These are phyloP conservation scores for Rhizopus delemar DNA, from an alignment of 371 early-diverging fungal species.

Conservation along the genomic window DNA sequence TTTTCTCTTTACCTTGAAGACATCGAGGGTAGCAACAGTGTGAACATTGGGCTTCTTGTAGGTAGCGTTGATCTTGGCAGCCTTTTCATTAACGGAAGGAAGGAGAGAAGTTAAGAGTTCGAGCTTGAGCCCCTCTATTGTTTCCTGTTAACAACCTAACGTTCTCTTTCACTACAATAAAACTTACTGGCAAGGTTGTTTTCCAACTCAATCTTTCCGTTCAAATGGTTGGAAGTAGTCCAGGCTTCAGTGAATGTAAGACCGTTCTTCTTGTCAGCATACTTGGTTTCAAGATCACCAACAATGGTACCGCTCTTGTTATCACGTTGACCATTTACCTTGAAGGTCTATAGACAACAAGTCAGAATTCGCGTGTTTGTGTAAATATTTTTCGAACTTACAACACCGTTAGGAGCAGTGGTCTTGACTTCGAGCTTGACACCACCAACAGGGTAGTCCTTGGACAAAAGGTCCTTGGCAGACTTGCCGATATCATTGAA, in stretches of 20 bases:
- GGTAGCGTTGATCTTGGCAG: slow-evolving; percentile 48
- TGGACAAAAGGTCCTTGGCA: slow-evolving; percentile 92
- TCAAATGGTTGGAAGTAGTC: slow-evolving; percentile 91
- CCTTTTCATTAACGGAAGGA: slow-evolving; percentile 52
- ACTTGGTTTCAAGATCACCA: slow-evolving; percentile 96
- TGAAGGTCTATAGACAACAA: slow-evolving; percentile 74
- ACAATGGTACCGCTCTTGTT: slow-evolving; percentile 91
- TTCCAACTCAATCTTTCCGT: slow-evolving; percentile 89
- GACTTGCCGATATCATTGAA: slow-evolving; percentile 95
- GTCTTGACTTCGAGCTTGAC: slow-evolving; percentile 97
- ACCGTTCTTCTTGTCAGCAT: slow-evolving; percentile 89
- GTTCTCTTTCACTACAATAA: not conserved
- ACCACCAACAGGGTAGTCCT: slow-evolving; percentile 94
- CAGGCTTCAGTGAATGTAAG: slow-evolving; percentile 93
- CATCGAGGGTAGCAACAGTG: slow-evolving; percentile 49
- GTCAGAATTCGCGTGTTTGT: not conserved
- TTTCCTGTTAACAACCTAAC: not conserved
- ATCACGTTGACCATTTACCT: slow-evolving; percentile 91
- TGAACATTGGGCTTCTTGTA: slow-evolving; percentile 54
- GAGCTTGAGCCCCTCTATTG: slow-evolving; percentile 51
- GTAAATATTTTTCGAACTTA: slow-evolving; percentile 48
- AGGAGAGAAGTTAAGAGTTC: slow-evolving; percentile 49
- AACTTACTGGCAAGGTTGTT: slow-evolving; percentile 88
- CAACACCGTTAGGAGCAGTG: slow-evolving; percentile 91
- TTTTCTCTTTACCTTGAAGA: slow-evolving; percentile 43